These are phyloP conservation scores for fission yeast (Schizosaccharomyces pombe) DNA, from an alignment of 805 yeast genomes.

Conservation along the genomic window DNA sequence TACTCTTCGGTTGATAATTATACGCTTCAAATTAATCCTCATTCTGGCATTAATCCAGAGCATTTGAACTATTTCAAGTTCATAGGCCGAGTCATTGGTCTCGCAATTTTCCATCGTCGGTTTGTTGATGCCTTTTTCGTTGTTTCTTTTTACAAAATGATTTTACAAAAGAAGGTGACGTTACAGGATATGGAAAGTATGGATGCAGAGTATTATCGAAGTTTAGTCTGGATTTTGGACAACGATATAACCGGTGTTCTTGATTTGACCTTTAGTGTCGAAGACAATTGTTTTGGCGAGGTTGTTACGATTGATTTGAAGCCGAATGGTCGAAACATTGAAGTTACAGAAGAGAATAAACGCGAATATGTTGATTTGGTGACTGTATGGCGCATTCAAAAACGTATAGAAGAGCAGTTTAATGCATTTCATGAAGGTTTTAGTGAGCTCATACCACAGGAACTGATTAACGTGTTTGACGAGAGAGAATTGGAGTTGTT, in stretches of 20 bases:
- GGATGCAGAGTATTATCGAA: constrained; percentile 87
- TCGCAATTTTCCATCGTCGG: constrained; percentile 95
- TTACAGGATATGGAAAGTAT: constrained; percentile 97
- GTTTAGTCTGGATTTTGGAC: constrained; percentile 85
- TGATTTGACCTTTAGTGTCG: constrained; percentile 65
- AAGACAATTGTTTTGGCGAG: constrained; percentile 88
- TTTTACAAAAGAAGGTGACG: constrained; percentile 81
- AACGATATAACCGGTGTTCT: constrained; percentile 75
- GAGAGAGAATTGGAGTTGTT: constrained; percentile 90
- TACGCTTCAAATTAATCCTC: constrained; percentile 92
- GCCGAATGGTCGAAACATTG: constrained; percentile 67
- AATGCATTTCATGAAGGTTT: constrained; percentile 92
- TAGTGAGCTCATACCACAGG: constrained; percentile 92
- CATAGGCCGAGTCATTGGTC: constrained; percentile 92
- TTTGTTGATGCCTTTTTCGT: constrained; percentile 95
- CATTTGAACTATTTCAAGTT: constrained; percentile 94
- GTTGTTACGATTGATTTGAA: constrained; percentile 72
- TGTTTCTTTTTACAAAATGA: constrained; percentile 94
- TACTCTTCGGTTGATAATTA: constrained; percentile 95
- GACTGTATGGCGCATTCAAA: constrained; percentile 1
- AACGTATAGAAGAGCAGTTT: constrained; percentile 82
- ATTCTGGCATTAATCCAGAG: constrained; percentile 90
- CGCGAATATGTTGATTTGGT: constrained; percentile 34
- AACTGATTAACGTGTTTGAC: constrained; percentile 84
- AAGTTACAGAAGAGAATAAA: constrained; percentile 84